Conservation (phyloP, 495 filamentous ascomycete genomes). For the Aspergillus sparsus region DNA sequence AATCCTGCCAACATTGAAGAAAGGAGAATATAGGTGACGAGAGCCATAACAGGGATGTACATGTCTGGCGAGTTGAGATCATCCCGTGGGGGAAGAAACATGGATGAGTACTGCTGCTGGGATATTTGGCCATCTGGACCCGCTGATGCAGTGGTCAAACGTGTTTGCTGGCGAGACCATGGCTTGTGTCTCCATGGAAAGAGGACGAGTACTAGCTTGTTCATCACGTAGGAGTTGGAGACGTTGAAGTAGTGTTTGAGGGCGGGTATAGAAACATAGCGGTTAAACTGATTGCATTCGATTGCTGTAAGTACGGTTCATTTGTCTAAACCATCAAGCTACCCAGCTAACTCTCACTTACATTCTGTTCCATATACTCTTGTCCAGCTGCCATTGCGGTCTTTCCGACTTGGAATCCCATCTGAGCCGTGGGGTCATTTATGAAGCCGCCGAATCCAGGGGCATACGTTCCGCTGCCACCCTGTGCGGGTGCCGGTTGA, state of each 20-base stretch:
- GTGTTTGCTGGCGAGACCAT: slow-evolving; percentile 77
- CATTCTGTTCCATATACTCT: slow-evolving; percentile 92
- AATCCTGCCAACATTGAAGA: slow-evolving; percentile 87
- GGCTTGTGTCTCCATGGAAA: slow-evolving; percentile 97
- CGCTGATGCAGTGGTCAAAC: slow-evolving; percentile 52
- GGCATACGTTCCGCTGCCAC: slow-evolving; percentile 58
- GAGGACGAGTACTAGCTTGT: slow-evolving; percentile 83
- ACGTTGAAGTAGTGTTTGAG: slow-evolving; percentile 99
- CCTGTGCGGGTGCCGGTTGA: slow-evolving; percentile 52
- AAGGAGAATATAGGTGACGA: slow-evolving; percentile 96
- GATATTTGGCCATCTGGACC: slow-evolving; percentile 62
- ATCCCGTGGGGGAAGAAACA: slow-evolving; percentile 92
- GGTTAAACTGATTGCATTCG: slow-evolving; percentile 65
- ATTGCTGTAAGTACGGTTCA: slow-evolving; percentile 15
- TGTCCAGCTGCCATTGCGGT: slow-evolving; percentile 84
- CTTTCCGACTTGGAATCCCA: slow-evolving; percentile 93
- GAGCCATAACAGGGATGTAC: slow-evolving; percentile 88
- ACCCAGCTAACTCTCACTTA: slow-evolving; percentile 32
- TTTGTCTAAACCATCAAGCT: background rate
- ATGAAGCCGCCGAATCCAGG: slow-evolving; percentile 87
- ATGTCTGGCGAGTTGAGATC: slow-evolving; percentile 98
- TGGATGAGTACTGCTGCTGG: slow-evolving; percentile 65
- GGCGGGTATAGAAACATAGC: slow-evolving; percentile 86
- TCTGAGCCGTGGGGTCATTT: slow-evolving; percentile 92
- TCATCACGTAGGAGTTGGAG: slow-evolving; percentile 86